Conservation (phyloP, 768 basidiomycete genomes). For the Xanthoconium purpureum region DNA sequence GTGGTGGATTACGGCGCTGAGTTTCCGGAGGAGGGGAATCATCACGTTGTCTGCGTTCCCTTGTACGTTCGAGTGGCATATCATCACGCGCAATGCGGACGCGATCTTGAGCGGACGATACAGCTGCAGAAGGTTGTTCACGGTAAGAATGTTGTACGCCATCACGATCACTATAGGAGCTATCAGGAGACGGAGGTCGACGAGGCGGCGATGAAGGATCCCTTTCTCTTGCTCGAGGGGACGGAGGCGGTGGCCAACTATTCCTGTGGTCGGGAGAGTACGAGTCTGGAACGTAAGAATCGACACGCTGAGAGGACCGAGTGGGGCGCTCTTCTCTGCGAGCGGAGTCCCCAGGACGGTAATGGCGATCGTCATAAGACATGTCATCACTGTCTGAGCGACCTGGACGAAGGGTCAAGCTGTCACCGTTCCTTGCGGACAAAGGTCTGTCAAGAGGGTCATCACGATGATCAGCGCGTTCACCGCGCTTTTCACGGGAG, state of each 20-base stretch:
- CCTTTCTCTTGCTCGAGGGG: conserved; percentile 24
- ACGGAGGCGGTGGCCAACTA: conserved; percentile 20
- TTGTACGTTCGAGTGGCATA: conserved; percentile 15
- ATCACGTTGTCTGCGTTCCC: conserved; percentile 28
- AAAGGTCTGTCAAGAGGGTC: conserved; percentile 26
- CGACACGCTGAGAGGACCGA: conserved; percentile 19
- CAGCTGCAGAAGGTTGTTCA: conserved; percentile 19
- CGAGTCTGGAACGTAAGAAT: conserved; percentile 30
- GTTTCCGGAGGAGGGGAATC: conserved; percentile 15
- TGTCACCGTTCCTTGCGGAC: conserved; percentile 23
- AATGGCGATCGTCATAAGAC: conserved; percentile 62
- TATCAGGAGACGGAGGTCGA: conserved; percentile 21
- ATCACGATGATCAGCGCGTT: conserved; percentile 26
- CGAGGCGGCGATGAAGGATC: conserved; percentile 22
- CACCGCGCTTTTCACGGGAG: conserved; percentile 23
- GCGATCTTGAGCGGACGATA: conserved; percentile 25
- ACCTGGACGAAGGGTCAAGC: conserved; percentile 27
- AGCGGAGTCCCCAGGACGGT: conserved; percentile 46
- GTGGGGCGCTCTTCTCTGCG: conserved; percentile 29
- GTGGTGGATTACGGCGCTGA: conserved; percentile 25
- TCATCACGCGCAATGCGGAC: conserved; percentile 17
- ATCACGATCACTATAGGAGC: conserved; percentile 23
- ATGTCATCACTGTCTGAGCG: conserved; percentile 34
- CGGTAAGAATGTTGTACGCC: conserved; percentile 16
- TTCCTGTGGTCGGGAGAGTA: conserved; percentile 25